Evolutionary conservation across 495 filamentous ascomycete genomes (phyloP).

Genomic region (Pyrenopolyporus hunteri): DNA sequence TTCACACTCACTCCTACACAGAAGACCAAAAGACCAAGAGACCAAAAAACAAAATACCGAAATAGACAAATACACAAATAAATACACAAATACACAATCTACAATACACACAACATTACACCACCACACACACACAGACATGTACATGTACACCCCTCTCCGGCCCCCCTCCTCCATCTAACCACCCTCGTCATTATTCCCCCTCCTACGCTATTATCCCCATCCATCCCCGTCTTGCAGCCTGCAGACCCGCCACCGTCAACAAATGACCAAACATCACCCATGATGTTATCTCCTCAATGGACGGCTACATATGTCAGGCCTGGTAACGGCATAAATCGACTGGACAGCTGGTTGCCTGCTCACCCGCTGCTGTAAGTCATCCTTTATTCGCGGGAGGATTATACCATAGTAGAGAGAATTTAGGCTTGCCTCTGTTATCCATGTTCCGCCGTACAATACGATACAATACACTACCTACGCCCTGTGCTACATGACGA

Average conservation of each 20-base stretch:
- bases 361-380: neutral
- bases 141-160: neutral
- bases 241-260: slow-evolving; percentile 4
- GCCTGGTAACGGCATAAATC: slow-evolving; percentile 9
- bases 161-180: neutral
- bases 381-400: neutral
- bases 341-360: neutral
- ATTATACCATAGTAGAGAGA: too few species aligned
- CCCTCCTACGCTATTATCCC: neutral
- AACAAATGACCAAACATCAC: slow-evolving; percentile 18
- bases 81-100: too few species aligned
- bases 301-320: slow-evolving; percentile 17
- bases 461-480: too few species aligned
- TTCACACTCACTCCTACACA: too few species aligned
- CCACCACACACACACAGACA: neutral
- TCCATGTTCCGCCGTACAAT: slow-evolving; percentile 2
- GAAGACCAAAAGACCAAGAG: too few species aligned
- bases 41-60: too few species aligned
- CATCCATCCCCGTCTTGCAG: slow-evolving; percentile 9
- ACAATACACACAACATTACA: too few species aligned
- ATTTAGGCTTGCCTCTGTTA: neutral
- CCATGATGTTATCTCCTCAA: slow-evolving; percentile 12
- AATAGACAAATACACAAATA: too few species aligned
- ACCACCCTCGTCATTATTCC: slow-evolving; percentile 2
- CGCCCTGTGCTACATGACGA: too few species aligned